Conservation (phyloP, 768 basidiomycete genomes). For the Termitomyces sp. region DNA sequence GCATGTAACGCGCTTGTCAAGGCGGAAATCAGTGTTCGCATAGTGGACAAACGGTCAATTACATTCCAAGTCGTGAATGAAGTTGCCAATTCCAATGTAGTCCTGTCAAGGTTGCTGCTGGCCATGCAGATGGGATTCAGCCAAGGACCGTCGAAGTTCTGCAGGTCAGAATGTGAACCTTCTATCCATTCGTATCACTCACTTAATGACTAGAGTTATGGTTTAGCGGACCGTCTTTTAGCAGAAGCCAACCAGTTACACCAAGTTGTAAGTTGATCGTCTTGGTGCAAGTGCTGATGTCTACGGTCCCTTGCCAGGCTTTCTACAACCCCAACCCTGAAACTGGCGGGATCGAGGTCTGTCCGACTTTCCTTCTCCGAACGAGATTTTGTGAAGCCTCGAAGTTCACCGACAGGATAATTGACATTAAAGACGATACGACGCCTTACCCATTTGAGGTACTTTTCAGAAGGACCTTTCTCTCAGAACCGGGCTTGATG, state of each 20-base stretch:
- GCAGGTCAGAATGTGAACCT: slow-evolving; percentile 27
- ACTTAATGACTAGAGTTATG: slow-evolving; percentile 54
- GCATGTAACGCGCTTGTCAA: slow-evolving; percentile 55
- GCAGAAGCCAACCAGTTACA: slow-evolving; percentile 66
- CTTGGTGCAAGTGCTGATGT: background rate
- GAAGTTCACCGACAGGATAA: slow-evolving; percentile 56
- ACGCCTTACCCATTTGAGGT: slow-evolving; percentile 74
- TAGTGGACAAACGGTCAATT: slow-evolving; percentile 53
- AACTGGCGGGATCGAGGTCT: slow-evolving; percentile 56
- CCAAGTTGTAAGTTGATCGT: slow-evolving; percentile 45
- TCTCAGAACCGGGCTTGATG: background rate
- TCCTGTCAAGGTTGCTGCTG: slow-evolving; percentile 41
- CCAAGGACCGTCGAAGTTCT: slow-evolving; percentile 50
- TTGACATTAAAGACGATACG: slow-evolving; percentile 54
- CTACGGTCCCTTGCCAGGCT: slow-evolving; percentile 33
- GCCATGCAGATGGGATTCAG: slow-evolving; percentile 58
- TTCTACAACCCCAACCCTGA: slow-evolving; percentile 64
- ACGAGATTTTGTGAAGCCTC: background rate
- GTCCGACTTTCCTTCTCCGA: background rate
- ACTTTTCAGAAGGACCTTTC: background rate
- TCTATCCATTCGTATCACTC: background rate
- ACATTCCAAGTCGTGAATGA: background rate
- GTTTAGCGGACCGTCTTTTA: slow-evolving; percentile 59
- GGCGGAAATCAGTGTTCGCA: slow-evolving; percentile 52
- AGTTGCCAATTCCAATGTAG: slow-evolving; percentile 19